Conservation (phyloP, 2,329 filamentous ascomycete species). For the Aspergillus ochraceus region DNA sequence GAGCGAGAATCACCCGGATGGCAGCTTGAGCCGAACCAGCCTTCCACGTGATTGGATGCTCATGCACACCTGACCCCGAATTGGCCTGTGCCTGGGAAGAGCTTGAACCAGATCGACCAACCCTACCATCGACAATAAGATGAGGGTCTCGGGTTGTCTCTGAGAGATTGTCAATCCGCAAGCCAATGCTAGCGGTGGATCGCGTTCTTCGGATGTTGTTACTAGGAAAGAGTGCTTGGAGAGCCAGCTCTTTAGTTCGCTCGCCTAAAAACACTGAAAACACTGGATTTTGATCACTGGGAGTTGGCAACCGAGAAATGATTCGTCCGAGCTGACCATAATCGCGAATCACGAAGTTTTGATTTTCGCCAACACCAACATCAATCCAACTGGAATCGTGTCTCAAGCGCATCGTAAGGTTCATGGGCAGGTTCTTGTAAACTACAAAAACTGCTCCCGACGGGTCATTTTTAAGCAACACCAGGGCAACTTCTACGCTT, state of each 20-base stretch:
- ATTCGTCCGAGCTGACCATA: neutral
- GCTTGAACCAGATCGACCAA: neutral
- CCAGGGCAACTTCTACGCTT: neutral
- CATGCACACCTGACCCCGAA: neutral
- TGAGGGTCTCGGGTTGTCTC: neutral
- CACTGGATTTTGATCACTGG: neutral
- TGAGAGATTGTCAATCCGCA: neutral
- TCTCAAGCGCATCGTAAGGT: neutral
- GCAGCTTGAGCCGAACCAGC: neutral
- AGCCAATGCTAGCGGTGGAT: neutral
- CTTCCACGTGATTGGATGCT: conserved; percentile 3
- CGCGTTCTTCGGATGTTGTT: conserved; percentile 6
- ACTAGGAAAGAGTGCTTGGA: conserved; percentile 1
- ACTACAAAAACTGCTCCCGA: neutral
- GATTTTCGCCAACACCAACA: neutral
- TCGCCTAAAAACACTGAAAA: conserved; percentile 3
- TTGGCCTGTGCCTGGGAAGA: neutral
- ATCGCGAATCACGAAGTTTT: neutral
- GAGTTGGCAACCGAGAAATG: neutral
- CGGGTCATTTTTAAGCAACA: neutral
- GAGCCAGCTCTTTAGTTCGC: conserved; percentile 1
- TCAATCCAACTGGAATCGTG: conserved; percentile 5
- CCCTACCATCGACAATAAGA: neutral
- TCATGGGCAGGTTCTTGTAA: neutral
- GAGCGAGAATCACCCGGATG: conserved; percentile 5